Percentiles rank a stretch among this genome's conserved stretches.
Conservation (phyloP, 441 rosid species). For the Pelargonium hybrid region DNA sequence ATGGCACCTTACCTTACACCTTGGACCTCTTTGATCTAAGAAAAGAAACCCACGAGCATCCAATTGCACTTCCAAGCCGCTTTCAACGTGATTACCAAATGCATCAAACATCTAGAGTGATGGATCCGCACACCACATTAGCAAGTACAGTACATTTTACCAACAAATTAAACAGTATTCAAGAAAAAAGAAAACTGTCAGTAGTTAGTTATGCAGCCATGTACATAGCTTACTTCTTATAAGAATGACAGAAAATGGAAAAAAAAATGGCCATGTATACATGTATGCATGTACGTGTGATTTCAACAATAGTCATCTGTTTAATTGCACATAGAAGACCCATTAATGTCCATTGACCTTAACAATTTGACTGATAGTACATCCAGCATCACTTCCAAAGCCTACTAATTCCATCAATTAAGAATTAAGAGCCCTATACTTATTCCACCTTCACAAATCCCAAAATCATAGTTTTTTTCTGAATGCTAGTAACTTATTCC, state of each 20-base stretch:
- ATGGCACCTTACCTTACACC: slow-evolving; percentile 35
- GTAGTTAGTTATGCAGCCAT: not conserved
- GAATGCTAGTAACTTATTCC: too few relatives aligned
- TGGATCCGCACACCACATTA: slow-evolving; percentile 9
- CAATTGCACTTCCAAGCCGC: slow-evolving; percentile 35
- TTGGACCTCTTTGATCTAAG: slow-evolving; percentile 27
- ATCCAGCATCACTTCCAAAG: not conserved
- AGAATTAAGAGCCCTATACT: not conserved
- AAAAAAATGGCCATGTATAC: not conserved
- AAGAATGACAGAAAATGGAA: not conserved
- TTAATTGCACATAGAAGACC: not conserved
- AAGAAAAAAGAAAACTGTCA: not conserved
- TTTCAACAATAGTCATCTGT: not conserved
- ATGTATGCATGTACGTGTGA: not conserved
- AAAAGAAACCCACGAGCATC: slow-evolving; percentile 34
- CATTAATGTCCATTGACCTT: not conserved
- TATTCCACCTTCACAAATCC: not conserved
- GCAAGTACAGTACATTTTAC: slow-evolving; percentile 1
- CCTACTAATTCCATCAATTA: not conserved
- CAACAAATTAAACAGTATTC: not conserved
- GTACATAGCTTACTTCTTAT: not conserved
- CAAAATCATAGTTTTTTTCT: not conserved
- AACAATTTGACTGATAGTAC: not conserved
- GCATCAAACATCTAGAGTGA: slow-evolving; percentile 47
- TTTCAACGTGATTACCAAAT: slow-evolving; percentile 40